These are phyloP conservation scores for Botrytis galanthina DNA, from an alignment of 2,329 filamentous ascomycete genomes.

Conservation along the genomic window DNA sequence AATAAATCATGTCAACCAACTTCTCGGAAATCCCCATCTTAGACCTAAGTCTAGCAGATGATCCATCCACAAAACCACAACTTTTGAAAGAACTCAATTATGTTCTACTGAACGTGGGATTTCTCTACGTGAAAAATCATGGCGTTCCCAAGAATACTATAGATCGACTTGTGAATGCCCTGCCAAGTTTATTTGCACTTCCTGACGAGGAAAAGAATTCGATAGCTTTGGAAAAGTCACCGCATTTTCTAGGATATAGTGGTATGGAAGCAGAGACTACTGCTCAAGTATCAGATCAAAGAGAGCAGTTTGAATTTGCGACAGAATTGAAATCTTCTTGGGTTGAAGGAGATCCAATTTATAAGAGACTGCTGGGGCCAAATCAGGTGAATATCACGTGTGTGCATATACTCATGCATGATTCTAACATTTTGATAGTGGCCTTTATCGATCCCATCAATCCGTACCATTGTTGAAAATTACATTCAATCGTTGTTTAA, in stretches of 20 bases:
- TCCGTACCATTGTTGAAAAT: not conserved
- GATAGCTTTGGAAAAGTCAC: conserved; percentile 8
- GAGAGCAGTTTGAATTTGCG: conserved; percentile 19
- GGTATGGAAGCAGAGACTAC: conserved; percentile 16
- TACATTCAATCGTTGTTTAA: conserved; percentile 10
- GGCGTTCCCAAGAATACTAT: not conserved
- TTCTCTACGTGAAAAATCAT: conserved; percentile 19
- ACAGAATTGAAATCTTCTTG: conserved; percentile 11
- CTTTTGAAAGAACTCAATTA: conserved; percentile 14
- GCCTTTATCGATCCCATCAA: conserved; percentile 9
- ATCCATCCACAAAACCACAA: conserved; percentile 8
- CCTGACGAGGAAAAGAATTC: not conserved
- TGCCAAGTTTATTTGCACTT: conserved; percentile 11
- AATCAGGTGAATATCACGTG: conserved; percentile 14
- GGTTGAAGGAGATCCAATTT: conserved; percentile 17
- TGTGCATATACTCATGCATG: not conserved
- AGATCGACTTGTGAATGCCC: not conserved
- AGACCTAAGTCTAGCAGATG: conserved; percentile 3
- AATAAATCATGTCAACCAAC: conserved; percentile 13
- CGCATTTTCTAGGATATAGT: conserved; percentile 16
- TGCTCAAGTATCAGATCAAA: conserved; percentile 13
- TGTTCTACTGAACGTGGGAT: conserved; percentile 12
- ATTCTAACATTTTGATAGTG: not conserved
- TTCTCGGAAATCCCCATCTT: conserved; percentile 15
- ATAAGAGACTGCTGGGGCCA: conserved; percentile 8